Evolutionary conservation across 2,329 filamentous ascomycete genomes (phyloP), one percentile per base, ranked within the genome.

Genomic region (Fusarium illudens): DNA sequence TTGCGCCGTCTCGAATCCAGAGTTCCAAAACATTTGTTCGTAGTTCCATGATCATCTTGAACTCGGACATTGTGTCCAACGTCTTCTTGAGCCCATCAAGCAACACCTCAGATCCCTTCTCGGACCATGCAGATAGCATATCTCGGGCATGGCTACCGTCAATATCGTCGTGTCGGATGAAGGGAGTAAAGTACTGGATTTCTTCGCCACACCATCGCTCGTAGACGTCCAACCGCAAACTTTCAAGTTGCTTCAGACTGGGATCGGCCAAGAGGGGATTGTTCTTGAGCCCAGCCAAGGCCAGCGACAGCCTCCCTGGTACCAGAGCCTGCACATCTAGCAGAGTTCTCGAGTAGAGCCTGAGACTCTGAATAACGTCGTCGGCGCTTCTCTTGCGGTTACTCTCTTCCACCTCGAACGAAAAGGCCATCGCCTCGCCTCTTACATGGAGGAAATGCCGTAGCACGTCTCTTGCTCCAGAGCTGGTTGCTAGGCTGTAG

Each of bases 141-240:
- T 87, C 85, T 39, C 85, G 84, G 1, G 87, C 87, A 63, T 89
- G 85, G 22, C 82, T 79, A 19, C 85, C 87, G 22, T 89, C 86
- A 5, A 92, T 78, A 68, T 96, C 92, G 68, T 94, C 92, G 71
- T 96, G 90, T 29, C 92, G 89, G 33, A 96, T 92, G 81, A 93
- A 97, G 0, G 94, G 94, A 1, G 90, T 95, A 75, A 96, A 97
- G 68, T 91, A 91, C 48, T 87, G 88, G 39, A 97, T 92, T 63
- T 96, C 93, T 8, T 94, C 89, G 17, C 91, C 86, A 65, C 96
- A 92, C 92, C 94, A 97, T 19, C 86, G 85, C 67, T 90, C 88
- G 73, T 93, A 89, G 10, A 96, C 80, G 74, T 97, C 93, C 25
- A 97, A 81, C 33, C 92, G 87, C 12, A 97, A 80, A 15, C 90